phyloP scores from a whole-genome alignment of 495 filamentous ascomycete species.

The Neurospora pannonica region DNA sequence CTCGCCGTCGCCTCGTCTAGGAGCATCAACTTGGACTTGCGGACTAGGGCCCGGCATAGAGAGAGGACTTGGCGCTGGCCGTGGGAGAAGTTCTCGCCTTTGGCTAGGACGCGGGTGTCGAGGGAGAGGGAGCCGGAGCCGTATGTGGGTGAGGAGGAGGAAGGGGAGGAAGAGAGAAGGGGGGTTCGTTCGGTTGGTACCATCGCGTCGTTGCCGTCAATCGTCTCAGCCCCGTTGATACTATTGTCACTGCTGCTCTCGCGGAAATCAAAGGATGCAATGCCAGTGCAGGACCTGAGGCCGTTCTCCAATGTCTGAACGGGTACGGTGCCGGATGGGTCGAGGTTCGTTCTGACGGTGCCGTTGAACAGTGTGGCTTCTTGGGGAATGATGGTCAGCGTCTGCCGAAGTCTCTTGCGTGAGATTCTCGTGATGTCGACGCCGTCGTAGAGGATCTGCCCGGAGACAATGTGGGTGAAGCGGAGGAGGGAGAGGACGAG shows the following conservation, averaged over 20 bases:
- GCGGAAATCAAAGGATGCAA: conserved; percentile 35
- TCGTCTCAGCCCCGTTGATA: not conserved
- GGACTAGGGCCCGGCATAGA: conserved; percentile 45
- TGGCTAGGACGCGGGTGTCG: conserved; percentile 35
- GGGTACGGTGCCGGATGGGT: conserved; percentile 37
- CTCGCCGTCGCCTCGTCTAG: conserved; percentile 51
- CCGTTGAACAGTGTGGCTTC: conserved; percentile 48
- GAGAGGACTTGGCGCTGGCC: conserved; percentile 51
- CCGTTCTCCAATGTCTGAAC: conserved; percentile 32
- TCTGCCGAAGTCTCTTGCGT: conserved; percentile 39
- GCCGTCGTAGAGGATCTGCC: conserved; percentile 44
- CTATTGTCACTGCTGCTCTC: conserved; percentile 13
- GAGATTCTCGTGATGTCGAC: conserved; percentile 41
- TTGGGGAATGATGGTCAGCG: conserved; percentile 48
- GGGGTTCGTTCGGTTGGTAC: conserved; percentile 10
- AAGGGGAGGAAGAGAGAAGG: conserved; percentile 7
- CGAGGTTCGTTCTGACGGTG: conserved; percentile 39
- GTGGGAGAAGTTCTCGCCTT: conserved; percentile 47
- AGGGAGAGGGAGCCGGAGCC: conserved; percentile 19
- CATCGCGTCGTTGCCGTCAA: conserved; percentile 11
- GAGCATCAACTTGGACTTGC: conserved; percentile 44
- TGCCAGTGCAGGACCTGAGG: conserved; percentile 31
- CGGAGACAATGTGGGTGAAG: conserved; percentile 40
- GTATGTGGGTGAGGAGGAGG: not conserved
- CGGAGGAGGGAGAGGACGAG: conserved; percentile 46